Evolutionary conservation across 805 yeast species (phyloP).

Genomic region (Jamesozyma lodderae): DNA sequence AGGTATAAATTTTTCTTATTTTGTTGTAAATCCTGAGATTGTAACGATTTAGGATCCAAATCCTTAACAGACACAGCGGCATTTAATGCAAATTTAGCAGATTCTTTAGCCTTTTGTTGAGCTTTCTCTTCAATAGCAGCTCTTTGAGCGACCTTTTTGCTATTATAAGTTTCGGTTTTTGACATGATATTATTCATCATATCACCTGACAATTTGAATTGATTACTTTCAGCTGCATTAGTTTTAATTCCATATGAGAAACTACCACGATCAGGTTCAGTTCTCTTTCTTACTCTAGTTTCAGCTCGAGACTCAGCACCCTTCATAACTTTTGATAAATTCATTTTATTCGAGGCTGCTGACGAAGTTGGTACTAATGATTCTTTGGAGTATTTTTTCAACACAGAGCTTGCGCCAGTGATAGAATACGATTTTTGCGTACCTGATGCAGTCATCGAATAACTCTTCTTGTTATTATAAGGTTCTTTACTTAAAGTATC

Average conservation of each 20-base stretch:
- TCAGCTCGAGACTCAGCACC: conserved; percentile 28
- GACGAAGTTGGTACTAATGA: no score
- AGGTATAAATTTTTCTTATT: conserved; percentile 21
- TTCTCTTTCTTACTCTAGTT: conserved; percentile 17
- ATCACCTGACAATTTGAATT: conserved; percentile 15
- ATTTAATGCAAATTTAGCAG: conserved; percentile 32
- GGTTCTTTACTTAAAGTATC: neutral
- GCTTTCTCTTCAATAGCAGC: neutral
- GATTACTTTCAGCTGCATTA: conserved; percentile 14
- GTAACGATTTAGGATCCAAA: conserved; percentile 28
- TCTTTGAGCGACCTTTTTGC: conserved; percentile 42
- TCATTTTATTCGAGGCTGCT: conserved; percentile 7
- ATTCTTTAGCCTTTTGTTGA: neutral
- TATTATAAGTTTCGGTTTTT: conserved; percentile 48
- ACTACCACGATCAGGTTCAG: conserved; percentile 14
- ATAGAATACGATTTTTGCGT: conserved; percentile 12
- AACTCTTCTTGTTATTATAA: no score
- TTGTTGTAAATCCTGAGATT: conserved; percentile 29
- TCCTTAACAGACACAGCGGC: conserved; percentile 35
- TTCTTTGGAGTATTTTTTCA: conserved; percentile 1
- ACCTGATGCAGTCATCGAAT: neutral
- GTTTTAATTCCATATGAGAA: conserved; percentile 17
- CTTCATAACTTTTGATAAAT: conserved; percentile 21
- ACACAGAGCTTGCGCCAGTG: conserved; percentile 11
- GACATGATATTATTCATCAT: conserved; percentile 14